Evolutionary conservation across 495 filamentous ascomycete genomes (phyloP).

Genomic region (Chaetomium cochliodes): DNA sequence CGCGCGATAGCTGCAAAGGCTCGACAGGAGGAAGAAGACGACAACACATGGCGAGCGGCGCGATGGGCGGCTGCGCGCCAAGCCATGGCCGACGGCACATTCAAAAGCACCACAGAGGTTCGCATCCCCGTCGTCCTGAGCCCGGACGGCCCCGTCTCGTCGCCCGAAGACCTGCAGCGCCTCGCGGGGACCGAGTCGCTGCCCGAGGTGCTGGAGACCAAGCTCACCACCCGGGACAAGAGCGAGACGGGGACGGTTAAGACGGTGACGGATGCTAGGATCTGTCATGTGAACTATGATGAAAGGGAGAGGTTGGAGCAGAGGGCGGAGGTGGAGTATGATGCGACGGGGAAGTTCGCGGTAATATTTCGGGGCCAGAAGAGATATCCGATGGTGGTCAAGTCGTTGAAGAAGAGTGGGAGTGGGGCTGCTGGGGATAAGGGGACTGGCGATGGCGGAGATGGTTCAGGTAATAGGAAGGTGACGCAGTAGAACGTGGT

Average conservation of each 20-base stretch:
- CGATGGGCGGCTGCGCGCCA: neutral
- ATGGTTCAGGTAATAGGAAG: neutral
- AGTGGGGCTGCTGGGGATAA: too few relatives aligned
- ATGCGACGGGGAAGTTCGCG: neutral
- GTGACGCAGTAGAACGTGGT: neutral
- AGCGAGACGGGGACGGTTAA: neutral
- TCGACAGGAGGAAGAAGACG: neutral
- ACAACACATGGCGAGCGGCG: neutral
- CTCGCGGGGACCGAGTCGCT: neutral
- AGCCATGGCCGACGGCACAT: constrained; percentile 5
- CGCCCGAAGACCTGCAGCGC: neutral
- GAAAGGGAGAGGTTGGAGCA: neutral
- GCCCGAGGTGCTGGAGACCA: neutral
- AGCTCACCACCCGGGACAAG: neutral
- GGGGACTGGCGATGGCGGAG: neutral
- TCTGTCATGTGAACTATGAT: neutral
- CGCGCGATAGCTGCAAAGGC: neutral
- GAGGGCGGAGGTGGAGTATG: neutral
- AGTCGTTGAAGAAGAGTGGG: constrained; percentile 3
- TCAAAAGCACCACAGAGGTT: neutral
- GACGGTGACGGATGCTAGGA: neutral
- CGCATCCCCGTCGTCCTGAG: constrained; percentile 7
- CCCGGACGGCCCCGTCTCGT: neutral
- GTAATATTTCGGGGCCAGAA: neutral
- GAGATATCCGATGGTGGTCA: neutral